phyloP scores from a whole-genome alignment of 2,329 filamentous ascomycete genomes.

The Aspergillus nomiae region DNA sequence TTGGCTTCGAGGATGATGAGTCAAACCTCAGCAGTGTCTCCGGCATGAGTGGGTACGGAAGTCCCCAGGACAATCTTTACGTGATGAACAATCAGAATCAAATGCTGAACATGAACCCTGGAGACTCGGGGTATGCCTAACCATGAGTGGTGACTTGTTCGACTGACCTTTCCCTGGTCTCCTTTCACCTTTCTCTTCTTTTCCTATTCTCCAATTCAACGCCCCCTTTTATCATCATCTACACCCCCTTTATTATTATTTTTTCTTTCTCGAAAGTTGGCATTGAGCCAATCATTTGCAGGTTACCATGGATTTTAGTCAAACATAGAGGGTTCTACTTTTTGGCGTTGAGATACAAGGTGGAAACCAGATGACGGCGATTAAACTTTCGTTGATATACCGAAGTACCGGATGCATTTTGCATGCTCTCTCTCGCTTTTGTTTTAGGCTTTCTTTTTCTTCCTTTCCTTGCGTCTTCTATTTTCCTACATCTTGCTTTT shows the following conservation, averaged over 20 bases:
- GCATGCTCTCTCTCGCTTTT: neutral
- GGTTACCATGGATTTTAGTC: neutral
- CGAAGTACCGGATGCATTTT: neutral
- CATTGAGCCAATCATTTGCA: neutral
- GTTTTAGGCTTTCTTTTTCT: conserved; percentile 4
- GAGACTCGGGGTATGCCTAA: conserved; percentile 27
- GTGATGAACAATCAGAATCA: conserved; percentile 27
- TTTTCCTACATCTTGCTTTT: conserved; percentile 9
- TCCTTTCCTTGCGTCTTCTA: conserved; percentile 6
- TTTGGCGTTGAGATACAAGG: conserved; percentile 29
- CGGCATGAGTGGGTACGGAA: conserved; percentile 38
- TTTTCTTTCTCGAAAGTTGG: neutral
- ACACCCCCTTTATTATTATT: neutral
- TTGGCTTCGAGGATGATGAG: conserved; percentile 47
- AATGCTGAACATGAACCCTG: conserved; percentile 33
- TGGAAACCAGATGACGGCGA: conserved; percentile 13
- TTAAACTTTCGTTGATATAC: conserved; percentile 12
- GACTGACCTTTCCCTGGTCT: conserved; percentile 1
- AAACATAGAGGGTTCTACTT: conserved; percentile 22
- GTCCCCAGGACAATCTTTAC: conserved; percentile 36
- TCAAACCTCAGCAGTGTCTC: conserved; percentile 38
- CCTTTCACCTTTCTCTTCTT: neutral
- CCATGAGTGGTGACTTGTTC: conserved; percentile 1
- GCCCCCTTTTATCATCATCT: neutral
- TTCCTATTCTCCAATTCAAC: neutral